phyloP scores from a whole-genome alignment of 108 stramenopile species.

The Seminavis robusta region DNA sequence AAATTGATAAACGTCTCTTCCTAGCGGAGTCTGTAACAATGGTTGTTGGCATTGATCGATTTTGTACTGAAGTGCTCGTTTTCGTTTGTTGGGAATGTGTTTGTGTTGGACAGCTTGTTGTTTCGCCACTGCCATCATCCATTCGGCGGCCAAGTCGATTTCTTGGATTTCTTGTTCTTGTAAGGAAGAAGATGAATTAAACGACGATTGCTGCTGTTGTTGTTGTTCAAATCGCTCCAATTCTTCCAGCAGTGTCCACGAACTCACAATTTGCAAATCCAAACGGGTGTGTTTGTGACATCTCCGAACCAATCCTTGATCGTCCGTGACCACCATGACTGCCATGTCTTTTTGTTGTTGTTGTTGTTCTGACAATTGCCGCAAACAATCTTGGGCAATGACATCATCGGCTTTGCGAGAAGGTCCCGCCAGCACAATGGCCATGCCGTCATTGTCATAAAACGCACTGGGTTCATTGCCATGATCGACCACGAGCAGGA shows the following conservation, averaged over 20 bases:
- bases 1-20: too few relatives aligned
- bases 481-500: constrained; percentile 58
- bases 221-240: constrained; percentile 7
- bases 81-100: constrained; percentile 26
- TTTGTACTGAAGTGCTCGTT: too few relatives aligned
- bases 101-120: too few relatives aligned
- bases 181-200: not conserved
- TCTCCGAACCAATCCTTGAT: constrained; percentile 37
- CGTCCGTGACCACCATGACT: constrained; percentile 61
- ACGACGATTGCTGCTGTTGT: not conserved
- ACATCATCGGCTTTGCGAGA: constrained; percentile 65
- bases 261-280: constrained; percentile 26
- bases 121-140: constrained; percentile 14
- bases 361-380: constrained; percentile 1
- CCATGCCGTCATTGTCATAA: constrained; percentile 19
- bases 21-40: too few relatives aligned
- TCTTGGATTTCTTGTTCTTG: not conserved
- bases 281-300: constrained; percentile 25
- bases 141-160: constrained; percentile 20
- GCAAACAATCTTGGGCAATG: constrained; percentile 45
- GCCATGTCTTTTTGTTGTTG: constrained; percentile 12
- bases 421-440: constrained; percentile 53
- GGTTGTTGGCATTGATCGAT: too few relatives aligned
- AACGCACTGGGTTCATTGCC: constrained; percentile 36
- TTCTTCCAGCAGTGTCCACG: constrained; percentile 30